phyloP scores from a whole-genome alignment of 129 eudicot species.

The Lactuca saligna region DNA sequence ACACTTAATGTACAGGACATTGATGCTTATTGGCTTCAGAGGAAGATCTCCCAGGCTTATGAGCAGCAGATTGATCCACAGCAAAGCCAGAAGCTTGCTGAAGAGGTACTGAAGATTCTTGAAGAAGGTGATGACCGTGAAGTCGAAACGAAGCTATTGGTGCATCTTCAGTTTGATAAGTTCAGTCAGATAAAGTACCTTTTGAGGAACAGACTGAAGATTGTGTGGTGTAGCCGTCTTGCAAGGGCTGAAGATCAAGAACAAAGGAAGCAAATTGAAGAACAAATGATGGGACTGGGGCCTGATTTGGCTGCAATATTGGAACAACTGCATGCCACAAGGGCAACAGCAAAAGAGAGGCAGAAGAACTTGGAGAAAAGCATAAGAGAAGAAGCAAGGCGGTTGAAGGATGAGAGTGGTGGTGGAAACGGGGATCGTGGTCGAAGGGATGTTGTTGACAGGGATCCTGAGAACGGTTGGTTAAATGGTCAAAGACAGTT shows the following conservation, averaged over 20 bases:
- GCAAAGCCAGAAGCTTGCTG: conserved; percentile 91
- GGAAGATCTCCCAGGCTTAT: conserved; percentile 91
- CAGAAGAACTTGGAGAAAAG: conserved; percentile 89
- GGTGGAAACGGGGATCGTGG: conserved; percentile 56
- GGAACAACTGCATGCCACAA: conserved; percentile 91
- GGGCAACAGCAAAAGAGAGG: conserved; percentile 96
- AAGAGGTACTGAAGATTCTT: conserved; percentile 80
- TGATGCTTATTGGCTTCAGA: conserved; percentile 99
- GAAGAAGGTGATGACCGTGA: conserved; percentile 91
- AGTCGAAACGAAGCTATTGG: conserved; percentile 71
- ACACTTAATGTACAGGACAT: conserved; percentile 86
- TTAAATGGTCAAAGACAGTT: conserved; percentile 78
- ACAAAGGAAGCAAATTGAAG: conserved; percentile 76
- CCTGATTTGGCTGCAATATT: conserved; percentile 70
- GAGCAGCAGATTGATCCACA: conserved; percentile 96
- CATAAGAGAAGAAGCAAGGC: conserved; percentile 88
- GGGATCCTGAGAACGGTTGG: conserved; percentile 81
- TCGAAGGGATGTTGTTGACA: conserved; percentile 51
- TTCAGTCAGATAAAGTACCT: conserved; percentile 74
- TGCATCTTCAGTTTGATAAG: conserved; percentile 80
- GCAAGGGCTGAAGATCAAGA: conserved; percentile 96
- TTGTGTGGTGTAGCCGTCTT: conserved; percentile 96
- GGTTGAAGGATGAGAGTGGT: conserved; percentile 76
- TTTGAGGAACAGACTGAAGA: conserved; percentile 73
- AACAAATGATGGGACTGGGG: conserved; percentile 68